Evolutionary conservation across 352 stramenopile species (phyloP).

Genomic region (Phytophthora podocarpi): DNA sequence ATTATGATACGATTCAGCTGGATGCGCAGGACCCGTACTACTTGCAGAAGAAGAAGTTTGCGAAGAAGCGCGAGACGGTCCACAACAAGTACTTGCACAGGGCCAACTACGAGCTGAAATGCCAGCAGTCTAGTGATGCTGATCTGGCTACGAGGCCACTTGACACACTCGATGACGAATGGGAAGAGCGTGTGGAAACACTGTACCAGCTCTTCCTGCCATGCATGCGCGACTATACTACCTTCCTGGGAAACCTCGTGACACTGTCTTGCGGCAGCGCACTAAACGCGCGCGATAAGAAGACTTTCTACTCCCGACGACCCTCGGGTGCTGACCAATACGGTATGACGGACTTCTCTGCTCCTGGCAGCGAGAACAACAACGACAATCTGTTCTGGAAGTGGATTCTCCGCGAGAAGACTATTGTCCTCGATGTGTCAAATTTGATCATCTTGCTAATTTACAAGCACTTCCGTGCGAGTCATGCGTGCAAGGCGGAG

Average conservation of each 20-base stretch:
- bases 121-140: slow-evolving; percentile 41
- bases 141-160: slow-evolving; percentile 53
- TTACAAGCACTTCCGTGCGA: slow-evolving; percentile 80
- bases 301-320: slow-evolving; percentile 75
- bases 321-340: slow-evolving; percentile 60
- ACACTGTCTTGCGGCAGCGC: slow-evolving; percentile 69
- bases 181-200: slow-evolving; percentile 66
- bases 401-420: slow-evolving; percentile 84
- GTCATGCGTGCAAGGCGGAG: slow-evolving; percentile 76
- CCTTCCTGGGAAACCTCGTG: slow-evolving; percentile 70
- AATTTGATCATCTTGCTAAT: slow-evolving; percentile 68
- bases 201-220: slow-evolving; percentile 77
- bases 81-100: slow-evolving; percentile 78
- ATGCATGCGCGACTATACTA: slow-evolving; percentile 73
- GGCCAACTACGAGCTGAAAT: slow-evolving; percentile 65
- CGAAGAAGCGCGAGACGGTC: slow-evolving; percentile 61
- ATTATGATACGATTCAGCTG: slow-evolving; percentile 50
- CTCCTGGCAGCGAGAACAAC: slow-evolving; percentile 39
- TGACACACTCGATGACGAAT: slow-evolving; percentile 71
- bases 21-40: slow-evolving; percentile 73
- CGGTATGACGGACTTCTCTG: slow-evolving; percentile 52
- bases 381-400: slow-evolving; percentile 81
- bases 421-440: slow-evolving; percentile 76
- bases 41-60: slow-evolving; percentile 76
- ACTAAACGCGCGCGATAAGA: slow-evolving; percentile 78